phyloP scores from a whole-genome alignment of 2,329 filamentous ascomycete genomes.

The Alternaria triticimaculans region DNA sequence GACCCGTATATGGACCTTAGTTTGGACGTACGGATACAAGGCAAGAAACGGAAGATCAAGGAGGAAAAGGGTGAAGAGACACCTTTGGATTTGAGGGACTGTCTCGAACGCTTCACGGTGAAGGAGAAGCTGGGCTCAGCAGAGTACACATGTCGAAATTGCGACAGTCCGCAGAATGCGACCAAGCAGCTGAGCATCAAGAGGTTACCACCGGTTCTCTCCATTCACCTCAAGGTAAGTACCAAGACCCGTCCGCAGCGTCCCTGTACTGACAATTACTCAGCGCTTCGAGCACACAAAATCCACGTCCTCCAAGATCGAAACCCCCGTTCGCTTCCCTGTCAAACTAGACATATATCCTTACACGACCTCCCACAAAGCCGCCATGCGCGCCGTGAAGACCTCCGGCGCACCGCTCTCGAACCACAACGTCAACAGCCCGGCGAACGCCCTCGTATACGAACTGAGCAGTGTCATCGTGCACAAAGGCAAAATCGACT shows the following conservation, averaged over 20 bases:
- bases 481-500: conserved; percentile 91
- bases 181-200: conserved; percentile 85
- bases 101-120: conserved; percentile 86
- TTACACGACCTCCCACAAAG: conserved; percentile 72
- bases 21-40: conserved; percentile 78
- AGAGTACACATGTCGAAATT: conserved; percentile 86
- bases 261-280: not conserved
- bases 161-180: conserved; percentile 76
- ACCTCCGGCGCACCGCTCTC: conserved; percentile 47
- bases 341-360: conserved; percentile 88
- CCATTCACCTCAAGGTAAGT: conserved; percentile 86
- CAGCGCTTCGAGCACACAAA: conserved; percentile 78
- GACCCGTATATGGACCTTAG: conserved; percentile 93
- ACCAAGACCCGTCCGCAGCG: not conserved
- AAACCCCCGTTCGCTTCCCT: conserved; percentile 85
- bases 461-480: conserved; percentile 90
- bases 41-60: conserved; percentile 69
- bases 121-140: conserved; percentile 76
- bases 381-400: conserved; percentile 30
- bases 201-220: conserved; percentile 83
- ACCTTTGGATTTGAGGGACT: conserved; percentile 58
- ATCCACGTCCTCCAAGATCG: conserved; percentile 81
- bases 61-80: conserved; percentile 36
- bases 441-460: conserved; percentile 70
- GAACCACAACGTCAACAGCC: conserved; percentile 42